A percentile compares a stretch with the other conserved stretches of the same genome.
phyloP scores from a whole-genome alignment of 2,329 filamentous ascomycete species.

The Penicillium sp. region DNA sequence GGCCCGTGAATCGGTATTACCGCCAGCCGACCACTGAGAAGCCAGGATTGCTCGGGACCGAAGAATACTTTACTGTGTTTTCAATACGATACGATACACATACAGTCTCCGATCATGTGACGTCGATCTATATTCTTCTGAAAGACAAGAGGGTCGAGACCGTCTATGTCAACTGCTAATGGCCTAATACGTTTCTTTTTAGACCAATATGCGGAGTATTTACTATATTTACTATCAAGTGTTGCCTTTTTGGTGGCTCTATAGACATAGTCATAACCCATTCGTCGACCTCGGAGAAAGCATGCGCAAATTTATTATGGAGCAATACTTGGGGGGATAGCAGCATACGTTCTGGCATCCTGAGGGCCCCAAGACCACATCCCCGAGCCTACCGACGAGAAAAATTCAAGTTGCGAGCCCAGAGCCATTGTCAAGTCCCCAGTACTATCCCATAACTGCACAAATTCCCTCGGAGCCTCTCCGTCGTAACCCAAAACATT shows the following conservation, averaged over 20 bases:
- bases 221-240: not conserved
- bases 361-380: constrained; percentile 12
- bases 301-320: not conserved
- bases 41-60: not conserved
- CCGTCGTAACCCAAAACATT: not conserved
- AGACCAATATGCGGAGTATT: no score
- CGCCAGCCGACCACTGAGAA: not conserved
- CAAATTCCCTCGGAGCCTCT: constrained; percentile 9
- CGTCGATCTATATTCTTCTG: not conserved
- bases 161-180: no score
- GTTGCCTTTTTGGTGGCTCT: no score
- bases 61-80: not conserved
- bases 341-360: constrained; percentile 2
- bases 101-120: constrained; percentile 1
- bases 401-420: constrained; percentile 13
- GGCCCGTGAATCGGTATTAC: not conserved
- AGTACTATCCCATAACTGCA: constrained; percentile 13
- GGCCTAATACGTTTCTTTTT: no score
- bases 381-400: constrained; percentile 7
- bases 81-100: constrained; percentile 3
- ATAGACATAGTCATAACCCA: not conserved
- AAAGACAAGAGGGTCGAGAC: no score
- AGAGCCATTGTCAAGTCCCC: constrained; percentile 8
- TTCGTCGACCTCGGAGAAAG: not conserved
- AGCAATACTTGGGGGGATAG: constrained; percentile 2